These are phyloP conservation scores for Fragaria ananassa DNA, from an alignment of 306 rosid species.

Conservation along the genomic window DNA sequence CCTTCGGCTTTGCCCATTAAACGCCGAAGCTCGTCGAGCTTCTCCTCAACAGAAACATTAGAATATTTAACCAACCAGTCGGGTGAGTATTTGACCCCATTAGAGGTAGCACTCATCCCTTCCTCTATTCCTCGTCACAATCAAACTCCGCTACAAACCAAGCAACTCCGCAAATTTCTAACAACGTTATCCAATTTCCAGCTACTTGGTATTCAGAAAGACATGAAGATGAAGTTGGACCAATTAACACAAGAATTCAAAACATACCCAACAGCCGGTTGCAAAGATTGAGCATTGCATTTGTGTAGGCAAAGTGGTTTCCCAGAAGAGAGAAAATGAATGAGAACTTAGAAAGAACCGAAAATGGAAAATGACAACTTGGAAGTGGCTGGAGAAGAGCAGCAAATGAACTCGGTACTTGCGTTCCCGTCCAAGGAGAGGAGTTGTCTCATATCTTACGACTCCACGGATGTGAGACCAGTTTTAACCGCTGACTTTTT, in stretches of 20 bases:
- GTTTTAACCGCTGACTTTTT: too few relatives aligned
- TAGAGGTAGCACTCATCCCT: slow-evolving; percentile 40
- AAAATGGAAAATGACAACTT: too few relatives aligned
- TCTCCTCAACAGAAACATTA: slow-evolving; percentile 60
- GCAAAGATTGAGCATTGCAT: not conserved
- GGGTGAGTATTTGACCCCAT: not conserved
- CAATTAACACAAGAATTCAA: not conserved
- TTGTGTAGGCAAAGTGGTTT: not conserved
- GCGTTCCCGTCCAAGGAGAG: too few relatives aligned
- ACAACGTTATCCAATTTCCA: not conserved
- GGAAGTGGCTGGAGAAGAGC: too few relatives aligned
- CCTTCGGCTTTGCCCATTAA: slow-evolving; percentile 70
- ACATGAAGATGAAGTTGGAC: not conserved
- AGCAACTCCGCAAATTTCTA: slow-evolving; percentile 7
- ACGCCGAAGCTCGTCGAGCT: slow-evolving; percentile 74
- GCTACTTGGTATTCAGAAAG: too few relatives aligned
- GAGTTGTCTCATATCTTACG: too few relatives aligned
- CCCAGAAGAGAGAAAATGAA: not conserved
- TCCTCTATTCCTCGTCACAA: slow-evolving; percentile 24
- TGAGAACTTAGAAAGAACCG: too few relatives aligned
- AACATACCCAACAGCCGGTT: not conserved
- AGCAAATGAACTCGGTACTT: too few relatives aligned
- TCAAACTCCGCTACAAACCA: slow-evolving; percentile 3
- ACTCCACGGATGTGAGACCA: too few relatives aligned
- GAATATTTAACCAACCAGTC: slow-evolving; percentile 34